Conservation (phyloP, 1,139 yeast genomes). For the Sugiyamaella sp. region DNA sequence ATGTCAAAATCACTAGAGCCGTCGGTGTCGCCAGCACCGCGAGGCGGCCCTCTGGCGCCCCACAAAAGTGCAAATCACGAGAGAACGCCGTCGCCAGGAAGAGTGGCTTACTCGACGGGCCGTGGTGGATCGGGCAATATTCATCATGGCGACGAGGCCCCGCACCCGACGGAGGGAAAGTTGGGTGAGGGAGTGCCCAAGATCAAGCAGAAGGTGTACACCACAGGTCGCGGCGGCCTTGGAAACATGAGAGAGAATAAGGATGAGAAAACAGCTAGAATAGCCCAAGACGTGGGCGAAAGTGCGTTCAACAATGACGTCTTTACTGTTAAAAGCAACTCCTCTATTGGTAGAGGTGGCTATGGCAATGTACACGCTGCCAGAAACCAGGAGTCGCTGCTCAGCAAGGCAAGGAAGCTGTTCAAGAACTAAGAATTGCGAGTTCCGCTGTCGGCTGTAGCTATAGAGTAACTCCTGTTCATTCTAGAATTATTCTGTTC, state of each 20-base stretch:
- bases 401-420: slow-evolving; percentile 29
- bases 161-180: slow-evolving; percentile 50
- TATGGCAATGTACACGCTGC: slow-evolving; percentile 44
- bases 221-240: slow-evolving; percentile 82
- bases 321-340: slow-evolving; percentile 35
- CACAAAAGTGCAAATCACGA: slow-evolving; percentile 1
- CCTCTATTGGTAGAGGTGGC: slow-evolving; percentile 46
- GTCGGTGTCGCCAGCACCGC: not conserved
- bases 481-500: slow-evolving; percentile 1
- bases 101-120: slow-evolving; percentile 57
- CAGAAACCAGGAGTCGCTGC: slow-evolving; percentile 20
- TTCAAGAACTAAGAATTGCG: slow-evolving; percentile 24
- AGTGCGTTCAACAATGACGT: slow-evolving; percentile 25
- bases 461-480: slow-evolving; percentile 1
- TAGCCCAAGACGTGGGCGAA: slow-evolving; percentile 71
- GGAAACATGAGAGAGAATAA: slow-evolving; percentile 74
- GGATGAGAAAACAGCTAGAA: slow-evolving; percentile 63
- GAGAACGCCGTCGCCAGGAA: slow-evolving; percentile 15
- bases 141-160: slow-evolving; percentile 49
- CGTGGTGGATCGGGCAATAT: slow-evolving; percentile 85
- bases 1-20: not conserved
- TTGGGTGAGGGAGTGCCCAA: slow-evolving; percentile 65
- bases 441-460: not conserved
- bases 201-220: slow-evolving; percentile 55
- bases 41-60: slow-evolving; percentile 2